Conservation (phyloP, 2,329 filamentous ascomycete species). For the Fusarium phyllophilum region DNA sequence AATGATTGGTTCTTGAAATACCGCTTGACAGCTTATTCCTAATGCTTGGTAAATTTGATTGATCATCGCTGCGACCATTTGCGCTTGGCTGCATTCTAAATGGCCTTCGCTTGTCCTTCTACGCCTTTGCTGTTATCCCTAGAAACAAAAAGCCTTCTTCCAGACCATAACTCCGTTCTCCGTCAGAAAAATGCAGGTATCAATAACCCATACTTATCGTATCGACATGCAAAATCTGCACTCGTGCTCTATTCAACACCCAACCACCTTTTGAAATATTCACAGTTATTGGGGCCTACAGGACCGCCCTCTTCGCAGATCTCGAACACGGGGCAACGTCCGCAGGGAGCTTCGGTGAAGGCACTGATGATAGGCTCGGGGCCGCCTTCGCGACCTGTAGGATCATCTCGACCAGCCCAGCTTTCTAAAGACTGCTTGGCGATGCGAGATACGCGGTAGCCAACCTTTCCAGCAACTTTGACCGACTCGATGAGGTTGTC, state of each 20-base stretch:
- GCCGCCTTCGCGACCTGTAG: constrained; percentile 50
- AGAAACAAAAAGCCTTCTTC: constrained; percentile 24
- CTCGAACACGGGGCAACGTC: constrained; percentile 90
- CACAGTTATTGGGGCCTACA: constrained; percentile 88
- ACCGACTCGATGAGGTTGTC: constrained; percentile 83
- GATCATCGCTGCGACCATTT: constrained; percentile 9
- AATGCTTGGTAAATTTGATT: background rate
- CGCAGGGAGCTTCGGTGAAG: constrained; percentile 89
- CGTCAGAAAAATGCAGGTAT: constrained; percentile 10
- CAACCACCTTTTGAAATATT: constrained; percentile 91
- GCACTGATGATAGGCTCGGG: constrained; percentile 69
- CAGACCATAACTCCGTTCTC: constrained; percentile 40
- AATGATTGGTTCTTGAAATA: background rate
- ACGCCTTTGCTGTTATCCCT: constrained; percentile 41
- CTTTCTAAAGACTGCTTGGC: constrained; percentile 56
- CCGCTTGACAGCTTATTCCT: background rate
- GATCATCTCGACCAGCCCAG: constrained; percentile 54
- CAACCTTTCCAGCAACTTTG: constrained; percentile 59
- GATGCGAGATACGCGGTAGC: constrained; percentile 64
- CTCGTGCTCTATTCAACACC: constrained; percentile 52
- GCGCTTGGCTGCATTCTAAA: constrained; percentile 15
- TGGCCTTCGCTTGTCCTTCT: constrained; percentile 31
- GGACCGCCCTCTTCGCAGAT: constrained; percentile 91
- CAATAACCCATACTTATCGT: background rate
- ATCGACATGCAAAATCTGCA: constrained; percentile 11